Evolutionary conservation across 805 yeast species (phyloP).

Genomic region (Monosporozyma servazzii): DNA sequence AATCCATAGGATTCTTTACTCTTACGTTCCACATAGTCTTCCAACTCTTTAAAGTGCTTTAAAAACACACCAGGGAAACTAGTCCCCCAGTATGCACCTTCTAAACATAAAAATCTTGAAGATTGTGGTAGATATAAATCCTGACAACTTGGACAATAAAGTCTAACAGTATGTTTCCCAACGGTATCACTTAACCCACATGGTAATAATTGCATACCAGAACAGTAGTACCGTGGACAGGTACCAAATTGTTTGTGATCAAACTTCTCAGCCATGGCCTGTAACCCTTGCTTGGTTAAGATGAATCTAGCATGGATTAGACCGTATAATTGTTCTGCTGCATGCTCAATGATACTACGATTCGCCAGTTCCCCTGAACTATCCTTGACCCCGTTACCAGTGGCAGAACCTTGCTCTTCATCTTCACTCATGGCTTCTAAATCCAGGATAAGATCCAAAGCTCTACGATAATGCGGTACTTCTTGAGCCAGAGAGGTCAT

Average conservation of each 20-base stretch:
- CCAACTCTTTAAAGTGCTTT: conserved; percentile 86
- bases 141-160: conserved; percentile 90
- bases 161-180: conserved; percentile 83
- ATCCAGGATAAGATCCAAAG: conserved; percentile 83
- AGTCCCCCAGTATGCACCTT: conserved; percentile 96
- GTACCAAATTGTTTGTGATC: conserved; percentile 83
- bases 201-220: conserved; percentile 83
- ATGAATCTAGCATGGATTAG: conserved; percentile 89
- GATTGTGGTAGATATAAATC: conserved; percentile 85
- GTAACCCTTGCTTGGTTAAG: conserved; percentile 79
- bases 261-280: conserved; percentile 88
- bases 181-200: conserved; percentile 86
- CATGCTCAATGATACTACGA: conserved; percentile 65
- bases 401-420: conserved; percentile 18
- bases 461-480: conserved; percentile 87
- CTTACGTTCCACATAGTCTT: conserved; percentile 58
- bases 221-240: conserved; percentile 85
- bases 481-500: conserved; percentile 78
- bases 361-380: conserved; percentile 34
- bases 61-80: conserved; percentile 89
- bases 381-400: conserved; percentile 14
- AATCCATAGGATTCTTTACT: conserved; percentile 49
- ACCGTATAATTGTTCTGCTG: conserved; percentile 89
- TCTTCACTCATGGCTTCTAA: conserved; percentile 47
- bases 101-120: conserved; percentile 78